phyloP scores from a whole-genome alignment of 768 basidiomycete genomes.

The Roridomyces roridus region DNA sequence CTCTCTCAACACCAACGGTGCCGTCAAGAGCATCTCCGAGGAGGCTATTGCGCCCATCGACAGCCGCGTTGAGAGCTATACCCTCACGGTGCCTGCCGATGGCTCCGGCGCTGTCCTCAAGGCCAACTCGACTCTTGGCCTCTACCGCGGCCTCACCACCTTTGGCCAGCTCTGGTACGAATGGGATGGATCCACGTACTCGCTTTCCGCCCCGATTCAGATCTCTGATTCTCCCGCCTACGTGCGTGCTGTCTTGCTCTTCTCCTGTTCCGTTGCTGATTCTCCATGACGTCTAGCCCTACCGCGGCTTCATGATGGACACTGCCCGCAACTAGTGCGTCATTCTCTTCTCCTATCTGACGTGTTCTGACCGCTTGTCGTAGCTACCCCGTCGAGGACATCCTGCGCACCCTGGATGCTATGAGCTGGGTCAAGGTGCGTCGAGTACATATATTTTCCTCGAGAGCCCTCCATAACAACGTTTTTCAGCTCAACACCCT shows the following conservation, averaged over 20 bases:
- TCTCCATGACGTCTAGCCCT: slow-evolving; percentile 33
- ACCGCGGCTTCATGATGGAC: slow-evolving; percentile 63
- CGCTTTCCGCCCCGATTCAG: slow-evolving; percentile 42
- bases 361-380: background rate
- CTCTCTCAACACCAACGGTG: slow-evolving; percentile 28
- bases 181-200: slow-evolving; percentile 39
- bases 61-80: slow-evolving; percentile 51
- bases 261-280: background rate
- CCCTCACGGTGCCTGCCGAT: slow-evolving; percentile 43
- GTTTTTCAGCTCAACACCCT: slow-evolving; percentile 66
- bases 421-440: slow-evolving; percentile 56
- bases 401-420: slow-evolving; percentile 53
- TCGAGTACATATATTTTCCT: background rate
- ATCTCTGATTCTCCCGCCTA: slow-evolving; percentile 52
- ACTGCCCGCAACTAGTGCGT: slow-evolving; percentile 56
- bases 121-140: slow-evolving; percentile 52
- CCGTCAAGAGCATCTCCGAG: slow-evolving; percentile 37
- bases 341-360: background rate
- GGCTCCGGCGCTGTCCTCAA: slow-evolving; percentile 45
- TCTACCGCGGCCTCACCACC: slow-evolving; percentile 57
- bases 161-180: slow-evolving; percentile 51
- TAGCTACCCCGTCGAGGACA: slow-evolving; percentile 47
- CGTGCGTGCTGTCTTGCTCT: slow-evolving; percentile 20
- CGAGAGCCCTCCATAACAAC: background rate
- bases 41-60: slow-evolving; percentile 44